These are phyloP conservation scores for Ricinus communis DNA, from an alignment of 345 rosid genomes.

Conservation along the genomic window DNA sequence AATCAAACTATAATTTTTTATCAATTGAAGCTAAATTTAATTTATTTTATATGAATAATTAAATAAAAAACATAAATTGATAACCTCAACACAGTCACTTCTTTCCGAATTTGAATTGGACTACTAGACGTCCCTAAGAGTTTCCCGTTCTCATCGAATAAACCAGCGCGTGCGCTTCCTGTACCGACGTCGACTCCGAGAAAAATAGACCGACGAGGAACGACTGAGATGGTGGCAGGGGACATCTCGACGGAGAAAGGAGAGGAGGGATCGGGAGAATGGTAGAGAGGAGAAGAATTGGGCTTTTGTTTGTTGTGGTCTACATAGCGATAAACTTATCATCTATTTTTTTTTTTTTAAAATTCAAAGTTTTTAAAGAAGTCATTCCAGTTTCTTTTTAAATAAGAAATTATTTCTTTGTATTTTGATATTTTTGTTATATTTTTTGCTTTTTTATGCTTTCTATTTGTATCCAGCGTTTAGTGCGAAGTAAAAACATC, in stretches of 20 bases:
- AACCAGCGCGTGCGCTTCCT: conserved; percentile 95
- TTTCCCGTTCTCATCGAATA: conserved; percentile 82
- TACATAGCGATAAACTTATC: too few species aligned
- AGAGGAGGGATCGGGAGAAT: background rate
- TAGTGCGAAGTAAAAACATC: too few species aligned
- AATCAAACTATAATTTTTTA: too few species aligned
- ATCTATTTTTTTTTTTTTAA: too few species aligned
- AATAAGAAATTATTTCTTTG: too few species aligned
- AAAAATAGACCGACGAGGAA: conserved; percentile 49
- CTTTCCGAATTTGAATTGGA: conserved; percentile 96
- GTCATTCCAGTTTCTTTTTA: too few species aligned
- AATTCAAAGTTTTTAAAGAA: too few species aligned
- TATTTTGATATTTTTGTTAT: too few species aligned
- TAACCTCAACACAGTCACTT: conserved; percentile 81
- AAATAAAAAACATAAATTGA: too few species aligned
- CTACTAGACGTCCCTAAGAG: conserved; percentile 82
- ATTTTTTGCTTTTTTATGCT: too few species aligned
- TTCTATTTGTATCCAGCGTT: too few species aligned
- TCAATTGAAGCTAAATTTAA: background rate
- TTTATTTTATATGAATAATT: too few species aligned
- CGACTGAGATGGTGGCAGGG: conserved; percentile 25
- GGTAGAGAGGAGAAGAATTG: background rate
- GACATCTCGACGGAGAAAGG: conserved; percentile 31
- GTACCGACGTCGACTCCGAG: conserved; percentile 98
- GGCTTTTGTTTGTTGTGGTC: background rate